These are phyloP conservation scores for Talaromyces sp. DNA, from an alignment of 2,329 filamentous ascomycete species.

Conservation along the genomic window DNA sequence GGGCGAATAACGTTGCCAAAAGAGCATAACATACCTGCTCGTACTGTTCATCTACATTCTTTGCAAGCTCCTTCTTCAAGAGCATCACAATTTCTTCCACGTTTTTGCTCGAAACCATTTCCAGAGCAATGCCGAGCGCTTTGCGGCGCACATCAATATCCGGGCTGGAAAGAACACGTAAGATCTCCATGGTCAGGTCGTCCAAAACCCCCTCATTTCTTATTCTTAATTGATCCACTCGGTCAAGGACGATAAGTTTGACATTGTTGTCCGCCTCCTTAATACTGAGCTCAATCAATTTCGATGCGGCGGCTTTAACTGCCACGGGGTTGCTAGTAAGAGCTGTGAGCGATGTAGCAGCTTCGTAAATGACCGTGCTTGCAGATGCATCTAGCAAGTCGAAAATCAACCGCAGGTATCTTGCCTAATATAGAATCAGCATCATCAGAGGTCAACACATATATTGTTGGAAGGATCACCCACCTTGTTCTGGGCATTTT, in stretches of 20 bases:
- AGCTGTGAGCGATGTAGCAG: constrained; percentile 87
- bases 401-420: constrained; percentile 91
- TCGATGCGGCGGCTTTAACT: constrained; percentile 90
- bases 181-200: constrained; percentile 93
- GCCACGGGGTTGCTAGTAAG: constrained; percentile 95
- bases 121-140: constrained; percentile 80
- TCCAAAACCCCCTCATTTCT: constrained; percentile 89
- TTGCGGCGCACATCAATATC: constrained; percentile 95
- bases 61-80: constrained; percentile 93
- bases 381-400: constrained; percentile 89
- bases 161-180: constrained; percentile 88
- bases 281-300: constrained; percentile 95
- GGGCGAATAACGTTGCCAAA: neutral
- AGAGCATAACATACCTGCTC: constrained; percentile 60
- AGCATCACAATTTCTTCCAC: constrained; percentile 95
- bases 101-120: constrained; percentile 99
- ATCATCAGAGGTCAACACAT: constrained; percentile 5
- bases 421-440: constrained; percentile 53
- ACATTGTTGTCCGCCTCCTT: constrained; percentile 99
- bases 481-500: constrained; percentile 91
- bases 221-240: constrained; percentile 79
- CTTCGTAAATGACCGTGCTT: constrained; percentile 95
- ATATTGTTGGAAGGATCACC: constrained; percentile 15
- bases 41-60: constrained; percentile 97
- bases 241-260: constrained; percentile 94